These are phyloP conservation scores for Hypoxylon intermedium DNA, from an alignment of 495 filamentous ascomycete genomes.

Conservation along the genomic window DNA sequence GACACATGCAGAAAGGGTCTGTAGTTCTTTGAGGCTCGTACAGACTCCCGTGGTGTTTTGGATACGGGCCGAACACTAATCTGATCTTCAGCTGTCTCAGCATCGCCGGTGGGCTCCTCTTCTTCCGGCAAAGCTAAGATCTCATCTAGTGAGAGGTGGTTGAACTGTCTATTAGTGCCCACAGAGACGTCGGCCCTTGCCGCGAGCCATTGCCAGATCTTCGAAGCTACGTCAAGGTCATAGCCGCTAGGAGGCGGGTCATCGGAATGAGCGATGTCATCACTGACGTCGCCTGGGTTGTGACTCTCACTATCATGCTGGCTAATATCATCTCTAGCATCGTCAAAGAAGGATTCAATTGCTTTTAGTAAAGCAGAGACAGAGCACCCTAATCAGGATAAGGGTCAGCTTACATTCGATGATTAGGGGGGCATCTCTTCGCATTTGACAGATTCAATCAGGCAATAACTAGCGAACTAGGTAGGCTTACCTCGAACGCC, in stretches of 20 bases:
- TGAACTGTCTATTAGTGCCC: slow-evolving; percentile 49
- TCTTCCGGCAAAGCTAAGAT: slow-evolving; percentile 53
- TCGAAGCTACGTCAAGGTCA: slow-evolving; percentile 47
- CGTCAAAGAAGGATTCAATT: slow-evolving; percentile 35
- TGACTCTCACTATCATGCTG: neutral
- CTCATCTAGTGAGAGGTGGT: slow-evolving; percentile 49
- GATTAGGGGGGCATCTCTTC: no score
- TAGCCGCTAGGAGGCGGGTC: neutral
- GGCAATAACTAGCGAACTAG: slow-evolving; percentile 13
- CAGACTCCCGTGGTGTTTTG: neutral
- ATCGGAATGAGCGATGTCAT: neutral
- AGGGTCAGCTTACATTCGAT: slow-evolving; percentile 18
- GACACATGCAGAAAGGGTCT: slow-evolving; percentile 47
- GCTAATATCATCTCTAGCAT: neutral
- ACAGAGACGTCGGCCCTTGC: slow-evolving; percentile 52
- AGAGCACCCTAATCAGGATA: slow-evolving; percentile 31
- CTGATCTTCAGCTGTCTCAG: neutral
- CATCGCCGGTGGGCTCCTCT: slow-evolving; percentile 10
- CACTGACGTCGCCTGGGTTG: neutral
- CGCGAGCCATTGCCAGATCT: slow-evolving; percentile 56
- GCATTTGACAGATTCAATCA: slow-evolving; percentile 13
- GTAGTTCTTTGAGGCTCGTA: neutral
- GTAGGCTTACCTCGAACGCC: slow-evolving; percentile 73
- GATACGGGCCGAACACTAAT: neutral
- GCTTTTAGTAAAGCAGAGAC: slow-evolving; percentile 30